phyloP scores from a whole-genome alignment of 148 eudicot species.

The Chenopodium suecicum region DNA sequence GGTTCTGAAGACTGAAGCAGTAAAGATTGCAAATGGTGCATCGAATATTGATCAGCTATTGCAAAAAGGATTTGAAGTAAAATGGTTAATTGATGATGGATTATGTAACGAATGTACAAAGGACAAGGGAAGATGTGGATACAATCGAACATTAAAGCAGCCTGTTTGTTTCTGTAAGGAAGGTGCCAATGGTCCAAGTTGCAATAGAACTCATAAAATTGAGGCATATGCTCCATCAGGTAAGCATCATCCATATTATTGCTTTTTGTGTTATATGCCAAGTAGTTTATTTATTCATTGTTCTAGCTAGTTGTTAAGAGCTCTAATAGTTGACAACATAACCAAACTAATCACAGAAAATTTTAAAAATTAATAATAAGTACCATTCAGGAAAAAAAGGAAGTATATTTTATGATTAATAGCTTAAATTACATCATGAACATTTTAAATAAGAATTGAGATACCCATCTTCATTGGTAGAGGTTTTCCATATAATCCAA shows the following conservation, averaged over 20 bases:
- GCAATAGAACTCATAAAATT: neutral
- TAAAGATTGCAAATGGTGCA: neutral
- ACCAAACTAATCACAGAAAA: too few relatives aligned
- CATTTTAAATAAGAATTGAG: too few relatives aligned
- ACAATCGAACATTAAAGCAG: conserved; percentile 2
- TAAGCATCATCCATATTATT: neutral
- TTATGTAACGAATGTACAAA: conserved; percentile 14
- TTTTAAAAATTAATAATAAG: too few relatives aligned
- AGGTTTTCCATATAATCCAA: too few relatives aligned
- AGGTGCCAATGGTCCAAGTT: neutral
- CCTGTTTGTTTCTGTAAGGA: conserved; percentile 19
- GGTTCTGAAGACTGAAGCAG: neutral
- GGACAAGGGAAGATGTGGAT: conserved; percentile 27
- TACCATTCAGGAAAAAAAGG: too few relatives aligned
- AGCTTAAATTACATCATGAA: too few relatives aligned
- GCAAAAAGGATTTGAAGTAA: conserved; percentile 21
- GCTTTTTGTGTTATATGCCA: neutral
- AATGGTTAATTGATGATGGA: conserved; percentile 16
- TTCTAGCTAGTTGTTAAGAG: too few relatives aligned
- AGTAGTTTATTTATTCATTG: neutral
- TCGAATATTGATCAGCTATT: neutral
- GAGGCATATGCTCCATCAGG: neutral
- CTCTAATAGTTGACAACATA: too few relatives aligned
- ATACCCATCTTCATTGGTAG: too few relatives aligned
- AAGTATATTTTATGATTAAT: too few relatives aligned